Percentiles rank a stretch among this genome's conserved stretches.
Conservation (phyloP, 2,329 filamentous ascomycete species). For the Botrytis tulipae region DNA sequence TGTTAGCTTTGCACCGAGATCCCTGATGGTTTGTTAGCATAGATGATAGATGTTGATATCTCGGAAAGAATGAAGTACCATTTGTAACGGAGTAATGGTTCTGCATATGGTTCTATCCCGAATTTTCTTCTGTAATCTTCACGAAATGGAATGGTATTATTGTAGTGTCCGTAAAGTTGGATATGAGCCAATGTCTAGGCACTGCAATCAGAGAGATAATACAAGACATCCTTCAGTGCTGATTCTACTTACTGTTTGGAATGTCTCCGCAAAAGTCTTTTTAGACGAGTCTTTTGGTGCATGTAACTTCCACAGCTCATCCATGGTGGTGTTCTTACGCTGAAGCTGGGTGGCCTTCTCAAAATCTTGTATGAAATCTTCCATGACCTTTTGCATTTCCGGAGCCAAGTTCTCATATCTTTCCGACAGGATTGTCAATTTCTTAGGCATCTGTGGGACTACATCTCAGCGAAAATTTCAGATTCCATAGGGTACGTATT, state of each 20-base stretch:
- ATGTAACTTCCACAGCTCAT: conserved; percentile 6
- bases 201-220: background rate
- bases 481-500: background rate
- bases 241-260: background rate
- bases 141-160: conserved; percentile 12
- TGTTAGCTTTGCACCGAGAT: conserved; percentile 24
- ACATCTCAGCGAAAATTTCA: background rate
- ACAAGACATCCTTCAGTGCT: too few relatives aligned
- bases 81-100: conserved; percentile 20
- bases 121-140: conserved; percentile 10
- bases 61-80: background rate
- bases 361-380: conserved; percentile 16
- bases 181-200: conserved; percentile 20
- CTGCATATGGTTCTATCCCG: conserved; percentile 14
- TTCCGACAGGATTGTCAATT: conserved; percentile 2
- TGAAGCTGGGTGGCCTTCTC: conserved; percentile 3
- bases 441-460: background rate
- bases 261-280: background rate
- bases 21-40: conserved; percentile 11
- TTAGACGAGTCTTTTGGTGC: background rate
- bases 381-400: conserved; percentile 9
- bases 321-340: background rate
- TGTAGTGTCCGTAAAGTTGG: conserved; percentile 17
- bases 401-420: background rate
- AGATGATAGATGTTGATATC: background rate